Evolutionary conservation across 2,329 filamentous ascomycete genomes (phyloP), one percentile per base, ranked within the genome.

Genomic region (Diplodia intermedia): DNA sequence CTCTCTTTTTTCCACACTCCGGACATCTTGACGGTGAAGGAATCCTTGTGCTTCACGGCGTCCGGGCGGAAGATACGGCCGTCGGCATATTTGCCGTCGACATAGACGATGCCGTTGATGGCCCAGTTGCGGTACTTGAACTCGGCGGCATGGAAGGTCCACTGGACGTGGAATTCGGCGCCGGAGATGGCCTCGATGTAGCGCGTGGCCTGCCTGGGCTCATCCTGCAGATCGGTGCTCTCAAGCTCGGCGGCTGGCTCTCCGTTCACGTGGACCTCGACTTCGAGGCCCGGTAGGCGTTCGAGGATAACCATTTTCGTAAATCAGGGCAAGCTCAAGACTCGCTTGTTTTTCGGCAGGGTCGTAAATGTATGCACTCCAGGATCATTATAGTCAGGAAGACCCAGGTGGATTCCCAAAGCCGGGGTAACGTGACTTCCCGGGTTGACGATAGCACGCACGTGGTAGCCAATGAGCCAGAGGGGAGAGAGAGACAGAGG

Each of bases 171-270:
- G 53, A 80, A 78, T 6, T 74, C 66, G 0, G 72, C 71, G 11
- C 71, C 75, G 2, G 75, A 74, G 2, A 56, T 68, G 0, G 75
- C 73, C 65, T 79, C 75, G 33, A 80, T 70, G 56, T 78, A 79
- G 20, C 74, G 79, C 0, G 72, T 74, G 4, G 73, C 66, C 0
- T 66, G 68, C 2, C 62, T 71, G 0, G 52, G 29, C 4, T 26
- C 18, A 38, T 47, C 43, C 2, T 36, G 29, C 12, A 66, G 29
- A 1, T 73, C 69, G 33, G 65, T 40, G 2, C 77, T 72, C 5
- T 74, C 71, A 54, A 74, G 76, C 54, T 80, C 76, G 20, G 71
- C 43, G 11, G 76, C 63, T 0, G 69, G 33, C 0, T 40, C 43
- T 4, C 71, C 71, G 18, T 75, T 69, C 47, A 63, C 60, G 11